phyloP scores from a whole-genome alignment of 2,329 filamentous ascomycete species.

The Arthrobotrys entomopaga region DNA sequence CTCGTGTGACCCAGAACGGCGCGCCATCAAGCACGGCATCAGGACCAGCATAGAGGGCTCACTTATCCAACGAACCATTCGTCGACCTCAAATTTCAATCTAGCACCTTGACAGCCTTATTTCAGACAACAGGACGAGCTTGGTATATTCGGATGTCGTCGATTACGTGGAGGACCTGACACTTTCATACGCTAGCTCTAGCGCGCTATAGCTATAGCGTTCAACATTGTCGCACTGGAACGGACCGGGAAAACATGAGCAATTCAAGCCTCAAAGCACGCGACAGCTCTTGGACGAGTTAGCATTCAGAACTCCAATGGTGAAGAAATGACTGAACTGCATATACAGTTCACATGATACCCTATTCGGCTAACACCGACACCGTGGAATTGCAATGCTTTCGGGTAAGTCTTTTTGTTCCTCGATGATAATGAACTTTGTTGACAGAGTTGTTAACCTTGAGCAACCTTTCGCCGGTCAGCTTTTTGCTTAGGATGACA shows the following conservation, averaged over 20 bases:
- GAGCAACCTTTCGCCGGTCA: background rate
- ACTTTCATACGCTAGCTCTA: no score
- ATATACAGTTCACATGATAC: conserved; percentile 35
- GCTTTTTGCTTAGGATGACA: no score
- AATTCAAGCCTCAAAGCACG: conserved; percentile 55
- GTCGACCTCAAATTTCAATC: no score
- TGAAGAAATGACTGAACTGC: conserved; percentile 7
- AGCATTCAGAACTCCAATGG: conserved; percentile 20
- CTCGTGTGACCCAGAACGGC: no score
- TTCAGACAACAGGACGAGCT: no score
- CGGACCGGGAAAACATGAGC: conserved; percentile 10
- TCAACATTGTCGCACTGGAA: background rate
- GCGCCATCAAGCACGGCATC: no score
- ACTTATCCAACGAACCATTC: no score
- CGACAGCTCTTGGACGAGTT: conserved; percentile 15
- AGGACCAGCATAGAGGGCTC: no score
- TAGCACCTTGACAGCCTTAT: no score
- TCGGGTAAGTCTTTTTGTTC: background rate
- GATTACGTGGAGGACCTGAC: no score
- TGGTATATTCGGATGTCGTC: no score
- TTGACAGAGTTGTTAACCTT: background rate
- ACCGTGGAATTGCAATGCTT: conserved; percentile 3
- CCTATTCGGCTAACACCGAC: conserved; percentile 47
- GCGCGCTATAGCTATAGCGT: no score
- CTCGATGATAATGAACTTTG: background rate